A percentile compares a stretch with the other conserved stretches of the same genome.
phyloP scores from a whole-genome alignment of 169 alveolate species.

The Perkinsus marinus region DNA sequence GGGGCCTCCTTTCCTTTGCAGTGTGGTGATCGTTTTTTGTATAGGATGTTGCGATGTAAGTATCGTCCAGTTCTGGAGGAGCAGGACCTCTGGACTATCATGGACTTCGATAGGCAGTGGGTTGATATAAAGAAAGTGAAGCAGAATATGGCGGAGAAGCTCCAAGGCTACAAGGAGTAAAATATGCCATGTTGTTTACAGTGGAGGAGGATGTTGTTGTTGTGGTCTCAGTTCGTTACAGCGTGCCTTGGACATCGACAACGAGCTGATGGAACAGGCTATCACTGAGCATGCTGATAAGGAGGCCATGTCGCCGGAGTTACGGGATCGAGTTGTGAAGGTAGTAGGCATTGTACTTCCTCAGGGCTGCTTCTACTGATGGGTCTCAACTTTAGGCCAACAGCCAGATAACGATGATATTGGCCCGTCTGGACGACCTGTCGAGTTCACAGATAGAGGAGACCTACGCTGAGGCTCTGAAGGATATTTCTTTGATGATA shows the following conservation, averaged over 20 bases:
- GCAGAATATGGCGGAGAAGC: neutral
- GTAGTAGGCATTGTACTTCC: neutral
- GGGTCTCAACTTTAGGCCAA: neutral
- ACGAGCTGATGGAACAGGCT: neutral
- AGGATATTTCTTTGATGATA: neutral
- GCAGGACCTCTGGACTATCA: neutral
- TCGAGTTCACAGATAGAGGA: neutral
- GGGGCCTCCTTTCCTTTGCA: neutral
- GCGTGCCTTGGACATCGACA: neutral
- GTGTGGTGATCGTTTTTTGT: neutral
- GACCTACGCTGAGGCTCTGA: neutral
- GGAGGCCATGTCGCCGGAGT: neutral
- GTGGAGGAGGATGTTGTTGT: neutral
- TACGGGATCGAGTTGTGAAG: neutral
- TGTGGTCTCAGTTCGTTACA: neutral
- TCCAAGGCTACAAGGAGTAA: neutral
- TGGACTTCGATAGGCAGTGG: neutral
- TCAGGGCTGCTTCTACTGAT: neutral
- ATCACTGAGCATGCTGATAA: neutral
- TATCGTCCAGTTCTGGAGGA: neutral
- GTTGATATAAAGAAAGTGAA: neutral
- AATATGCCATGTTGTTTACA: too few relatives aligned
- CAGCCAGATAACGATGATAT: neutral
- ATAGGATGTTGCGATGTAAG: neutral
- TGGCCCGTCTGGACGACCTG: neutral